Conservation (phyloP, 2,329 filamentous ascomycete species). For the Colletotrichum tabaci region DNA sequence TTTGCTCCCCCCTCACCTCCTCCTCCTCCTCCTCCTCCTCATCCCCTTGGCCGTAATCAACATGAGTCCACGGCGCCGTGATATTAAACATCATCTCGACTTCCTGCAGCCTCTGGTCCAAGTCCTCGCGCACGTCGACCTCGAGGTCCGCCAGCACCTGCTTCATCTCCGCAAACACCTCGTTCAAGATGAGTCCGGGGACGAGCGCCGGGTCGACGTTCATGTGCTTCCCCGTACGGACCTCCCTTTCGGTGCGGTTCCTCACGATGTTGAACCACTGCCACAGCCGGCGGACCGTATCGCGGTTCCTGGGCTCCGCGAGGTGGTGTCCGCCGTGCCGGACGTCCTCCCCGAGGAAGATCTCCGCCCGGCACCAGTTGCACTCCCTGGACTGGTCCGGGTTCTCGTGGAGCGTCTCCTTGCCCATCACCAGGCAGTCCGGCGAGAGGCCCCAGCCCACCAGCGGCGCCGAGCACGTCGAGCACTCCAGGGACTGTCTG, state of each 20-base stretch:
- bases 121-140: not conserved
- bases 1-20: too few species aligned
- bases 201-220: not conserved
- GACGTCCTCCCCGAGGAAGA: not conserved
- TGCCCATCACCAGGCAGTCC: not conserved
- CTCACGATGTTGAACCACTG: not conserved
- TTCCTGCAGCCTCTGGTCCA: not conserved
- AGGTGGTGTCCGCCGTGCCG: not conserved
- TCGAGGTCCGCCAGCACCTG: not conserved
- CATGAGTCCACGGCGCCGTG: not conserved
- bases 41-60: not conserved
- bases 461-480: not conserved
- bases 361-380: not conserved
- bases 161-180: not conserved
- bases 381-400: not conserved
- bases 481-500: not conserved
- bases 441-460: not conserved
- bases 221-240: not conserved
- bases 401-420: not conserved
- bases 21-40: not conserved
- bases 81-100: not conserved
- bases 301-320: not conserved
- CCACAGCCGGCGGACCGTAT: not conserved
- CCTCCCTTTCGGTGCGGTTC: not conserved
- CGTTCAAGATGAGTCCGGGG: not conserved